Conservation (phyloP, 148 eudicot genomes). For the Beta vulgaris region DNA sequence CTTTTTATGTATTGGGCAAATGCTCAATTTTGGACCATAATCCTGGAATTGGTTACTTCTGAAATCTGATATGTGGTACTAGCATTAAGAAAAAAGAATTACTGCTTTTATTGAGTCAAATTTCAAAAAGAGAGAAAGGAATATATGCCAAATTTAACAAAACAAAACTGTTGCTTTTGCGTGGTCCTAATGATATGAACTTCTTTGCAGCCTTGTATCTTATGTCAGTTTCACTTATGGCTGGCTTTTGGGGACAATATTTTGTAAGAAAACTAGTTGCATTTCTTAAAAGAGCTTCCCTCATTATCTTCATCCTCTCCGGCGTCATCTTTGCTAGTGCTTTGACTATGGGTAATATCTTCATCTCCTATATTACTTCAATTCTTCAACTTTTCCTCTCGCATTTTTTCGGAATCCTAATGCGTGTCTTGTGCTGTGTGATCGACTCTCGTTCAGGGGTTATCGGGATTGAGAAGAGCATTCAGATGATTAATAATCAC, state of each 20-base stretch:
- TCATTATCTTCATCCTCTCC: slow-evolving; percentile 87
- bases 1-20: not conserved
- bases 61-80: not conserved
- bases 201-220: slow-evolving; percentile 77
- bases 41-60: not conserved
- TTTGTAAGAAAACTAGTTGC: slow-evolving; percentile 72
- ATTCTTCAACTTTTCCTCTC: no score
- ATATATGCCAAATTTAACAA: not conserved
- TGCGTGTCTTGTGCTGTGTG: no score
- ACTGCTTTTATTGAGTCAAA: not conserved
- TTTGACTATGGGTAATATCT: slow-evolving; percentile 76
- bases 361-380: no score
- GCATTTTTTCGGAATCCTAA: no score
- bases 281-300: slow-evolving; percentile 68
- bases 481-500: slow-evolving; percentile 56
- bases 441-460: not conserved
- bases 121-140: not conserved
- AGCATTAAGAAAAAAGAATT: not conserved
- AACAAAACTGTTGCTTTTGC: not conserved
- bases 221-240: slow-evolving; percentile 64
- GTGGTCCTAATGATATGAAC: not conserved
- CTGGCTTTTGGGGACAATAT: slow-evolving; percentile 98
- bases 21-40: not conserved
- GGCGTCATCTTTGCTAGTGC: slow-evolving; percentile 94
- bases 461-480: slow-evolving; percentile 44